Evolutionary conservation across 805 yeast genomes (phyloP).

Genomic region (Ogataea sp.): DNA sequence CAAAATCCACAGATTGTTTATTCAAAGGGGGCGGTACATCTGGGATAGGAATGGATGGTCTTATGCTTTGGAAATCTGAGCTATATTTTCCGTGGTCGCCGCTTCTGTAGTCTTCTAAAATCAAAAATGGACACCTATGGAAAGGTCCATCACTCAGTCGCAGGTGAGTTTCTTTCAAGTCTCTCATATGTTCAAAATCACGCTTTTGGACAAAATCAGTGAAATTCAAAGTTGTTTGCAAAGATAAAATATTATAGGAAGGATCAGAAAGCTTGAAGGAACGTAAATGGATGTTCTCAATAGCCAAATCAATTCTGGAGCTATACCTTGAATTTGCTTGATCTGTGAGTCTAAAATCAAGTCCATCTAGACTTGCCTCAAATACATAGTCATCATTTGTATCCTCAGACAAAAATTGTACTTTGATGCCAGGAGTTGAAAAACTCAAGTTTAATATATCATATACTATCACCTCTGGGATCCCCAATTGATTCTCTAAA

Average conservation of each 20-base stretch:
- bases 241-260: constrained; percentile 24
- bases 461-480: constrained; percentile 45
- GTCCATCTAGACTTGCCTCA: constrained; percentile 13
- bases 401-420: constrained; percentile 35
- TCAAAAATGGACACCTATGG: constrained; percentile 68
- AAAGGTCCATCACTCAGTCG: constrained; percentile 73
- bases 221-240: constrained; percentile 50
- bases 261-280: constrained; percentile 5
- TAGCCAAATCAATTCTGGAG: constrained; percentile 36
- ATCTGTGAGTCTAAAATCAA: constrained; percentile 50
- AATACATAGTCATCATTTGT: constrained; percentile 23
- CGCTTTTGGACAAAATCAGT: constrained; percentile 53
- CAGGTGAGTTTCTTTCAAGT: constrained; percentile 58
- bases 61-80: constrained; percentile 41
- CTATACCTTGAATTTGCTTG: constrained; percentile 62
- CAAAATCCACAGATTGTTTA: constrained; percentile 34
- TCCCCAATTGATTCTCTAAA: constrained; percentile 63
- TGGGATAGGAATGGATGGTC: constrained; percentile 58
- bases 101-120: constrained; percentile 39
- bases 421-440: constrained; percentile 36
- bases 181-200: constrained; percentile 36
- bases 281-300: constrained; percentile 37
- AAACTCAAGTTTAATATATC: constrained; percentile 67
- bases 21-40: constrained; percentile 53
- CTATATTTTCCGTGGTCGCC: constrained; percentile 33